Evolutionary conservation across 441 rosid species (phyloP), one percentile per base, ranked within the genome.

Genomic region (Dalechampia spathulata): DNA sequence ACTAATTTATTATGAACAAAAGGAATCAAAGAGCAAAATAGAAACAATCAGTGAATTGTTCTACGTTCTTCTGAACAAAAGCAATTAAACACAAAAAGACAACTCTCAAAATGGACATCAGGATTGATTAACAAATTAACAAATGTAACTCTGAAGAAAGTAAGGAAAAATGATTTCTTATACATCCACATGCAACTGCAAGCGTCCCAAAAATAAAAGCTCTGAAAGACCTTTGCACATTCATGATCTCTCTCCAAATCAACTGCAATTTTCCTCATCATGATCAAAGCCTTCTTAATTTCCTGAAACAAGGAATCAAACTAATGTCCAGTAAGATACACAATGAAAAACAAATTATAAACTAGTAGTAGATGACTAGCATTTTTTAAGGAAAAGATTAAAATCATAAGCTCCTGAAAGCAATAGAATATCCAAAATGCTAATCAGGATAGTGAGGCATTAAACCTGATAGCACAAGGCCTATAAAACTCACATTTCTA

Each of bases 251-350:
- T 80, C 77, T 85, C 96, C 37, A 83, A 60, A 56, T 83, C 78
- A 70, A 83, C 82, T 19, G 84, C 87, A 7, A 80, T 73, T 36
- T 78, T 79, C 79, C 76, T 88, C 79, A 83, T 71, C 74, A 69
- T 63, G 51, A 40, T 66, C 63, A 83, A 65, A 51, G 85, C 67
- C 71, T 73, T 83, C 39, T 83, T 70, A 0, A 82, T 73, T 32
- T 88, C 93, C 96, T 83, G 76, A 45, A 50, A 44, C 50, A 45
- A 52, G 28, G 34, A 52, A 61, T 27, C 23, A 43, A 42, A 26
- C 2, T 25, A 0, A 39, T 25, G 7, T 1, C n/a, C n/a, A 0
- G 10, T 39, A 22, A 39, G 22, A 32, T 27, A 47, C 22, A 62
- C 56, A n/a, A 20, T 27, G 26, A 42, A 26, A 55, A 37, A n/a